These are phyloP conservation scores for Rhodotorula diobovata DNA, from an alignment of 768 basidiomycete genomes.

Conservation along the genomic window DNA sequence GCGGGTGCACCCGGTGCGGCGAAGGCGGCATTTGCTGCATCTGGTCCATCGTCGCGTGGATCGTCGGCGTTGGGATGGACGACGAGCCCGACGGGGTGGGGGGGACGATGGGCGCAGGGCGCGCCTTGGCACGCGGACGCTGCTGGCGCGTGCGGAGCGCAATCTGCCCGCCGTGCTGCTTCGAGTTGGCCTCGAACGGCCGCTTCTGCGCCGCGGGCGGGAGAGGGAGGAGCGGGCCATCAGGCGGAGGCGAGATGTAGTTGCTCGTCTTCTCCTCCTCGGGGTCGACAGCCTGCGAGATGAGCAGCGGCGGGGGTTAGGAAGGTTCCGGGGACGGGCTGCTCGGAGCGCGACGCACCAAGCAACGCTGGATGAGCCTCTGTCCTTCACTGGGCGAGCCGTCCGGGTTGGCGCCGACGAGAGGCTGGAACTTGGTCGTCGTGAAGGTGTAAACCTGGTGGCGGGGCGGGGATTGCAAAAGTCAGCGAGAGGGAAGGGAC, in stretches of 20 bases:
- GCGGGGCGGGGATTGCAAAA: too few species aligned
- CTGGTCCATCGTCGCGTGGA: slow-evolving; percentile 26
- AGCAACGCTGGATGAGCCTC: slow-evolving; percentile 65
- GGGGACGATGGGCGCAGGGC: slow-evolving; percentile 27
- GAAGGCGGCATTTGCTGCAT: slow-evolving; percentile 15
- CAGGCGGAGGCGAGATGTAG: slow-evolving; percentile 39
- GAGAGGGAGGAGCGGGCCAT: slow-evolving; percentile 33
- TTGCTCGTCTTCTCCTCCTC: slow-evolving; percentile 17
- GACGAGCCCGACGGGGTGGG: neutral
- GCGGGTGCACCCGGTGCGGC: slow-evolving; percentile 5
- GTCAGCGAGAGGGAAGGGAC: too few species aligned
- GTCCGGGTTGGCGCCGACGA: slow-evolving; percentile 77
- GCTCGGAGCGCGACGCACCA: slow-evolving; percentile 19
- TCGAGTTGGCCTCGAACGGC: slow-evolving; percentile 36
- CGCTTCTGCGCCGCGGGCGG: slow-evolving; percentile 35
- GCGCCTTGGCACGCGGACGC: slow-evolving; percentile 21
- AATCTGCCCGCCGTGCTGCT: slow-evolving; percentile 38
- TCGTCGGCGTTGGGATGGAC: slow-evolving; percentile 24
- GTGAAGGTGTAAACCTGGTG: slow-evolving; percentile 99
- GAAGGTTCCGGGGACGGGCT: neutral
- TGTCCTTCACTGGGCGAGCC: slow-evolving; percentile 62
- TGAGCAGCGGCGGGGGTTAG: neutral
- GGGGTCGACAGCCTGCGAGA: slow-evolving; percentile 24
- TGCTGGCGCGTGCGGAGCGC: slow-evolving; percentile 35
- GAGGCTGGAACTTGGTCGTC: slow-evolving; percentile 91